phyloP scores from a whole-genome alignment of 2,329 filamentous ascomycete genomes.

The Hymenoscyphus infarciens region DNA sequence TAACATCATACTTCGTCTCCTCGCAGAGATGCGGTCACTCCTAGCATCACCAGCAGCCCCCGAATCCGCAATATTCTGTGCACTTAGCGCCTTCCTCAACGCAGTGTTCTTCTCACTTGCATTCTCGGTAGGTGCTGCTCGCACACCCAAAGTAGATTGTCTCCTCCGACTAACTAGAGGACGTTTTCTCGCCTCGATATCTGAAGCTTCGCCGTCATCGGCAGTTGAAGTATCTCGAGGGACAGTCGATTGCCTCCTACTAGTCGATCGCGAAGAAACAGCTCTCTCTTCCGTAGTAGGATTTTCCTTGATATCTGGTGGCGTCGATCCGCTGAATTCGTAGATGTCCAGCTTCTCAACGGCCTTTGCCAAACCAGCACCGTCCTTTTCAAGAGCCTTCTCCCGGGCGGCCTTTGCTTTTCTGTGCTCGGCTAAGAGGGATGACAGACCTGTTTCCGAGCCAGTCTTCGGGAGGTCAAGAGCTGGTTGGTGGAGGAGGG shows the following conservation, averaged over 20 bases:
- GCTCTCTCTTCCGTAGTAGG: conserved; percentile 20
- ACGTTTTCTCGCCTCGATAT: conserved; percentile 24
- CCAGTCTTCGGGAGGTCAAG: conserved; percentile 19
- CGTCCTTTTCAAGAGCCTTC: conserved; percentile 19
- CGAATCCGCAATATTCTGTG: conserved; percentile 22
- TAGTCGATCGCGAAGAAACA: conserved; percentile 19
- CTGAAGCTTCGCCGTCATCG: conserved; percentile 28
- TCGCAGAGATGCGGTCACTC: conserved; percentile 30
- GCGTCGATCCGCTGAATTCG: conserved; percentile 30
- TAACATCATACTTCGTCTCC: conserved; percentile 38
- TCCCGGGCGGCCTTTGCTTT: conserved; percentile 30
- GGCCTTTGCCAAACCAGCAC: conserved; percentile 17
- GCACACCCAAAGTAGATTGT: conserved; percentile 31
- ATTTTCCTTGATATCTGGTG: conserved; percentile 17
- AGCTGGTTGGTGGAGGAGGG: conserved; percentile 29
- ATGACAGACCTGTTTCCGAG: conserved; percentile 29
- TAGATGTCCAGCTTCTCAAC: conserved; percentile 31
- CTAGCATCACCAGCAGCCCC: conserved; percentile 18
- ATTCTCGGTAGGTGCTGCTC: conserved; percentile 14
- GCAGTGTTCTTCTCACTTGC: conserved; percentile 19
- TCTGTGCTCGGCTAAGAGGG: conserved; percentile 32
- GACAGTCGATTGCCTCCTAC: conserved; percentile 26
- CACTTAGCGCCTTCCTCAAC: conserved; percentile 16
- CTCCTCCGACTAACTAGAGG: conserved; percentile 23
- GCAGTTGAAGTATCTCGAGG: conserved; percentile 13